Evolutionary conservation across 306 rosid species (phyloP), one percentile per base, ranked within the genome.

Genomic region (Argentina anserina): DNA sequence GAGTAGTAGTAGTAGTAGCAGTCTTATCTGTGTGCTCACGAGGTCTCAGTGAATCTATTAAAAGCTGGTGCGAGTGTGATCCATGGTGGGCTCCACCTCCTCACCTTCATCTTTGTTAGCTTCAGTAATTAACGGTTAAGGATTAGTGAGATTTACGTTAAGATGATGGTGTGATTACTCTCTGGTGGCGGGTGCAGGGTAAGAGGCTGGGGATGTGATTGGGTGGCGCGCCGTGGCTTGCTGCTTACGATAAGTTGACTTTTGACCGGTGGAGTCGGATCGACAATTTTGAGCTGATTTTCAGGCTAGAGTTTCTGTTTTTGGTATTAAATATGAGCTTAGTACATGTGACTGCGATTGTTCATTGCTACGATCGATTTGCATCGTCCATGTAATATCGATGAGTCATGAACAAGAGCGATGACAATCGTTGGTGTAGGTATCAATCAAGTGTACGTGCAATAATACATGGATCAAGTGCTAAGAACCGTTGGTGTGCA

Each of bases 381-480:
- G 50, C 26, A 69, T 67, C 76, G 79, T 63, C 40, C 1, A 50
- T 59, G 9, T 21, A 17, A 60, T 39, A 5, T 69, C 9, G 74
- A 70, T 21, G 60, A 31, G n/a, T 20, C 52, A 39, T 25, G 12
- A 23, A 14, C 31, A 17, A 0, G 2, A 68, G 20, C 7, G 42
- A 11, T 2, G 31, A 46, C 9, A 34, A 67, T 18, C 31, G 6
- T 31, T 34, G 73, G 59, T 49, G 55, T 23, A 26, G n/a, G 9
- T 58, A 13, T 58, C 20, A 58, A 58, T 25, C 36, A 28, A 12
- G 39, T 13, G 33, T 12, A 29, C 0, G 0, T n/a, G 7, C 21
- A 52, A n/a, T 37, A 37, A 17, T 26, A 14, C 2, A 12, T 28
- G 64, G 34, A 58, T 6, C 21, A 13, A 28, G 39, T 12, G n/a